Conservation (phyloP, 306 rosid genomes). For the Dalbergia cultrata region DNA sequence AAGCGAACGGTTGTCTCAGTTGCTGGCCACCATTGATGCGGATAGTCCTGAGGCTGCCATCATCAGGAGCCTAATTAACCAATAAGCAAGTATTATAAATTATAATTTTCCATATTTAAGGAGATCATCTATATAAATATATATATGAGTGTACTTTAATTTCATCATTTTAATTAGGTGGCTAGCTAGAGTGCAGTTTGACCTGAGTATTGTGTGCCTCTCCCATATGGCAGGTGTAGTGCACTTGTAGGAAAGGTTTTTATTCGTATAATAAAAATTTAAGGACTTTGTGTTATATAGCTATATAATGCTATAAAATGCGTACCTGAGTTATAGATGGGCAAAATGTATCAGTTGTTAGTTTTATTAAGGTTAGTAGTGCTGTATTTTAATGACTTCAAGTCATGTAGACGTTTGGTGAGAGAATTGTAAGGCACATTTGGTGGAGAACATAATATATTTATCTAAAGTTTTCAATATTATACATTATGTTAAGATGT, state of each 20-base stretch:
- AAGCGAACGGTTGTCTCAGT: conserved; percentile 88
- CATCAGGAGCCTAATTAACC: conserved; percentile 88
- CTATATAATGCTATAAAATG: conserved; percentile 36
- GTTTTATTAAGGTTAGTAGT: conserved; percentile 32
- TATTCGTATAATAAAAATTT: conserved; percentile 36
- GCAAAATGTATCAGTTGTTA: conserved; percentile 39
- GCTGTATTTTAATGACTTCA: conserved; percentile 37
- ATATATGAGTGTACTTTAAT: conserved; percentile 36
- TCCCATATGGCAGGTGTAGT: conserved; percentile 47
- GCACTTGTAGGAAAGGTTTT: conserved; percentile 40
- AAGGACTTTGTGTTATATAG: conserved; percentile 43
- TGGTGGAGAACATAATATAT: conserved; percentile 28
- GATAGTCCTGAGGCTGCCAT: conserved; percentile 95
- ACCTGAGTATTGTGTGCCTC: conserved; percentile 39
- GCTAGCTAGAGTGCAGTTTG: conserved; percentile 48
- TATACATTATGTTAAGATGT: neutral
- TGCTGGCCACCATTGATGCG: conserved; percentile 86
- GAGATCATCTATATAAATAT: conserved; percentile 20
- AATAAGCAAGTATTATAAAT: conserved; percentile 50
- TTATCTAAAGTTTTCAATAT: neutral
- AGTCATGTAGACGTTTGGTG: conserved; percentile 16
- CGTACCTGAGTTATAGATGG: conserved; percentile 51
- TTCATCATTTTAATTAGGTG: conserved; percentile 46
- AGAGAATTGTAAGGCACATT: conserved; percentile 22
- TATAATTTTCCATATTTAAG: conserved; percentile 18